phyloP scores from a whole-genome alignment of 2,329 filamentous ascomycete species.

The Metarhizium anisopliae region DNA sequence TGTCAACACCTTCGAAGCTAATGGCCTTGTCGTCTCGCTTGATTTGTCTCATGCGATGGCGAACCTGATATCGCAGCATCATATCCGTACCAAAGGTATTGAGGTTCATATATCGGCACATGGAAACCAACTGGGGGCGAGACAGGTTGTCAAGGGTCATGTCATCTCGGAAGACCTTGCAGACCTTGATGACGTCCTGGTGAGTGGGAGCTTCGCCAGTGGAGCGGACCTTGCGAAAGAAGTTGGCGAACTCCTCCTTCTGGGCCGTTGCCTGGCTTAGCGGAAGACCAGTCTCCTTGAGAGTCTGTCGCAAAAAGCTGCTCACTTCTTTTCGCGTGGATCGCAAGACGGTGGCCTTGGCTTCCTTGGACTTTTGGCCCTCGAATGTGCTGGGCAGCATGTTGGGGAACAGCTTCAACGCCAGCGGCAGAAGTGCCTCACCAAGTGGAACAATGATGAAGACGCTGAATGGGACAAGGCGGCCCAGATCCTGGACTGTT shows the following conservation, averaged over 20 bases:
- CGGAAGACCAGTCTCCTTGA: slow-evolving; percentile 89
- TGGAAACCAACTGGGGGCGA: slow-evolving; percentile 88
- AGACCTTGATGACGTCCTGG: slow-evolving; percentile 94
- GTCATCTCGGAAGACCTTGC: slow-evolving; percentile 98
- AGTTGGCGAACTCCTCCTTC: slow-evolving; percentile 88
- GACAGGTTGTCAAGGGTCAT: slow-evolving; percentile 95
- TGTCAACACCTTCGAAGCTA: slow-evolving; percentile 86
- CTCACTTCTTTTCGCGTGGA: slow-evolving; percentile 91
- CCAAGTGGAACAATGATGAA: slow-evolving; percentile 97
- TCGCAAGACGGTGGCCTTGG: slow-evolving; percentile 73
- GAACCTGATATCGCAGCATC: slow-evolving; percentile 94
- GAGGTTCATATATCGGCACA: slow-evolving; percentile 97
- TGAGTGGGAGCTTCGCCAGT: slow-evolving; percentile 84
- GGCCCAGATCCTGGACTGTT: slow-evolving; percentile 87
- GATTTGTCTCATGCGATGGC: slow-evolving; percentile 97
- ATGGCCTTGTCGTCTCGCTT: slow-evolving; percentile 97
- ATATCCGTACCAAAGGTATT: slow-evolving; percentile 95
- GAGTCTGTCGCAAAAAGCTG: slow-evolving; percentile 75
- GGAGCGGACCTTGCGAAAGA: slow-evolving; percentile 91
- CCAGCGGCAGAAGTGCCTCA: slow-evolving; percentile 83
- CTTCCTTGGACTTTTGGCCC: slow-evolving; percentile 80
- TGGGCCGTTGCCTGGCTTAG: slow-evolving; percentile 76
- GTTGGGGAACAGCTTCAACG: slow-evolving; percentile 92
- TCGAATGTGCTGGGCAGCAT: slow-evolving; percentile 96
- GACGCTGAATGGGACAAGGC: slow-evolving; percentile 89